Conservation (phyloP, 805 yeast species). For the Tetrapisispora nanseiensis region DNA sequence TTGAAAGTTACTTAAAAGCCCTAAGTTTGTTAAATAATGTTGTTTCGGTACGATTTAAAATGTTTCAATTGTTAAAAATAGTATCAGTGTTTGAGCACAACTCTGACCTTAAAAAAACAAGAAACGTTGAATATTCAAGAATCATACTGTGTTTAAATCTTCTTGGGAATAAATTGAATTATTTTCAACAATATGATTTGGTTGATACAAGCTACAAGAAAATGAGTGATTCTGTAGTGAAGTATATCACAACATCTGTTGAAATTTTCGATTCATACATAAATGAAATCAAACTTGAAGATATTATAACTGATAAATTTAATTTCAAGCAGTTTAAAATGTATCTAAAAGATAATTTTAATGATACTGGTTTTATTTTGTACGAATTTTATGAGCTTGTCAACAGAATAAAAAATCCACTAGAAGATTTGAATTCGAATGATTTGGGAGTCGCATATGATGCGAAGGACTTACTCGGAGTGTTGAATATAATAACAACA, state of each 20-base stretch:
- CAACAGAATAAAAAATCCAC: slow-evolving; percentile 61
- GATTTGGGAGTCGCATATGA: slow-evolving; percentile 20
- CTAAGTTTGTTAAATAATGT: slow-evolving; percentile 14
- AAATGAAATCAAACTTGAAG: slow-evolving; percentile 11
- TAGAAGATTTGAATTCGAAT: slow-evolving; percentile 36
- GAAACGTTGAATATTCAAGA: slow-evolving; percentile 10
- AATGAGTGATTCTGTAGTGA: neutral
- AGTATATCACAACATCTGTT: slow-evolving; percentile 8
- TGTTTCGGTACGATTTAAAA: slow-evolving; percentile 11
- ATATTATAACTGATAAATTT: slow-evolving; percentile 12
- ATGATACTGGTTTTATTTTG: slow-evolving; percentile 18
- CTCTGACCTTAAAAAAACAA: slow-evolving; percentile 1
- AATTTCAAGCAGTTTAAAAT: slow-evolving; percentile 12
- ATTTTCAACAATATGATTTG: neutral
- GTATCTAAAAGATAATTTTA: slow-evolving; percentile 6
- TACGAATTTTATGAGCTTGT: slow-evolving; percentile 61
- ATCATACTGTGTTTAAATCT: slow-evolving; percentile 18
- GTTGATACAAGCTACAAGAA: neutral
- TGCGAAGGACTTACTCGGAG: slow-evolving; percentile 19
- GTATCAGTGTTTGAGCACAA: slow-evolving; percentile 10
- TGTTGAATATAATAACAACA: slow-evolving; percentile 14
- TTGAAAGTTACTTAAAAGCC: slow-evolving; percentile 21
- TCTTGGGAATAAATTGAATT: slow-evolving; percentile 17
- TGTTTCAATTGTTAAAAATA: slow-evolving; percentile 13
- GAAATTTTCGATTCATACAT: slow-evolving; percentile 12